Base-by-base conservation (phyloP, 495 filamentous ascomycete genomes). In the Talaromyces wortmannii region DNA sequence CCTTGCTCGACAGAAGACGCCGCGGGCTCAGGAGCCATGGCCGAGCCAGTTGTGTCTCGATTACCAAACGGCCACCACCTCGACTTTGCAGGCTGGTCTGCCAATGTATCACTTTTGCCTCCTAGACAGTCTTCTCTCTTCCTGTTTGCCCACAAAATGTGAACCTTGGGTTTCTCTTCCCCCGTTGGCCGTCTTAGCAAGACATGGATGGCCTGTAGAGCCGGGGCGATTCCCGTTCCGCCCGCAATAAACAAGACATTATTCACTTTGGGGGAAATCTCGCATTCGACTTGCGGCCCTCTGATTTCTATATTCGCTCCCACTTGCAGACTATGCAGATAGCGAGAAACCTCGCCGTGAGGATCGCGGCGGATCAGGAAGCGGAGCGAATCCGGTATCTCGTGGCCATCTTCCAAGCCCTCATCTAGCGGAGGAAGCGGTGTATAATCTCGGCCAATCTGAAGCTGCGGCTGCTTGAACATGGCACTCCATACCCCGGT, bases 181-280 rank as follows among this genome's bases (percentile, higher is more conserved):
- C 59, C 58, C 18, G 55, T 55, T 33, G 61, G 63, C 36, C 69
- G 65, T 33, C 56, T 60, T 51, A 85, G 66, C 4, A 94, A 61
- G 7, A 78, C 79, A 55, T 83, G 70, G 36, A 82, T 89, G 23
- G 85, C 79, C 69, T 97, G 92, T 59, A 97, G 64, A 32, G 92
- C 94, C 0, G 92, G 89, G 18, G 90, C 91, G 65, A 98, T 94
- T 0, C 92, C 94, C 6, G 94, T 98, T 0, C 94, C 94, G 0
- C 92, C 94, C 12, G 92, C 94, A 32, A 97, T 72, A 67, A 97
- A 96, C 3, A 97, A 63, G 2, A 96, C 75, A 32, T 80, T 69
- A 16, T 68, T 72, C 40, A 71, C 85, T 45, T 71, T 62, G 12
- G 63, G 55, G 10, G 76, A 87, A 33, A 86, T 81, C 59, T 70